A percentile compares a stretch with the other conserved stretches of the same genome.
phyloP scores from a whole-genome alignment of 805 yeast species.

The Naumovozyma dairenensis region DNA sequence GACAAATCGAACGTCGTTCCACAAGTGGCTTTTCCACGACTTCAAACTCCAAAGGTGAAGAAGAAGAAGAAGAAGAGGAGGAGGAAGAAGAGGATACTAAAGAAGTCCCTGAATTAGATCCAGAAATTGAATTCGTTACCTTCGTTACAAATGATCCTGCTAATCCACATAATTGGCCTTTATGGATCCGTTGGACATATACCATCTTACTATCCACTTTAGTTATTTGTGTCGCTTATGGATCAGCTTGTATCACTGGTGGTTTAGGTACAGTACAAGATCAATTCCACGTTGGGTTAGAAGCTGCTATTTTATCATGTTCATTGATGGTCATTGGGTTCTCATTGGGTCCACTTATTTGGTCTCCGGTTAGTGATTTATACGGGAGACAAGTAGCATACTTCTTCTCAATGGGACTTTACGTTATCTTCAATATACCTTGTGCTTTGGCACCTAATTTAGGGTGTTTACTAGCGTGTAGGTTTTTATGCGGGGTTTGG shows the following conservation, averaged over 20 bases:
- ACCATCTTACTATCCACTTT: conserved; percentile 59
- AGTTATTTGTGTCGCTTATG: conserved; percentile 87
- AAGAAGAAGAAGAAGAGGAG: conserved; percentile 12
- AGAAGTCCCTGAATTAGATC: conserved; percentile 33
- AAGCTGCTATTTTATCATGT: conserved; percentile 71
- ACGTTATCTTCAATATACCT: conserved; percentile 75
- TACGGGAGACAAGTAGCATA: conserved; percentile 82
- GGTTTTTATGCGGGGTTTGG: conserved; percentile 83
- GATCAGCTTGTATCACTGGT: conserved; percentile 85
- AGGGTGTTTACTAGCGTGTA: conserved; percentile 68
- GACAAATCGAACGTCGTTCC: conserved; percentile 22
- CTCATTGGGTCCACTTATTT: conserved; percentile 73
- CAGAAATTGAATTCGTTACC: conserved; percentile 76
- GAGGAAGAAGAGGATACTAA: conserved; percentile 13
- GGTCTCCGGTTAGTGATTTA: conserved; percentile 85
- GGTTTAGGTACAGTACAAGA: conserved; percentile 62
- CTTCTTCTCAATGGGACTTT: conserved; percentile 61
- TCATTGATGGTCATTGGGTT: conserved; percentile 87
- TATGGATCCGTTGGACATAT: conserved; percentile 46
- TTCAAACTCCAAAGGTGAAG: conserved; percentile 7
- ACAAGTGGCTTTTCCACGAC: conserved; percentile 2
- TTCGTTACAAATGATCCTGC: conserved; percentile 72
- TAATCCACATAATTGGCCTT: conserved; percentile 82
- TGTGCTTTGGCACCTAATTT: conserved; percentile 78
- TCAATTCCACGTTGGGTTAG: conserved; percentile 58